phyloP scores from a whole-genome alignment of 306 rosid species.

The Vicia faba region DNA sequence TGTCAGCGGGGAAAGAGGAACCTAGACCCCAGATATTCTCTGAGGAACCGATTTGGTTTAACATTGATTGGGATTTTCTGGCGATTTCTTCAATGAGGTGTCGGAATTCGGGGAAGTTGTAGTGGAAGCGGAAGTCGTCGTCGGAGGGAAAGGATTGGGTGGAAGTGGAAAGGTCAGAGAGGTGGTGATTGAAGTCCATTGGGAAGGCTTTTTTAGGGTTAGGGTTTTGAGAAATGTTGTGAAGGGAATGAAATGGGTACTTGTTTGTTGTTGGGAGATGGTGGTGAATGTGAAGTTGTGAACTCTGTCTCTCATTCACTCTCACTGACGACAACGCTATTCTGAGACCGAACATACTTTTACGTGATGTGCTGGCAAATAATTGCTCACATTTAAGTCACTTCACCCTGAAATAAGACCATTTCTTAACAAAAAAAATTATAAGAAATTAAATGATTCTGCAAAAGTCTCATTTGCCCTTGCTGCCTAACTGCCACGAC shows the following conservation, averaged over 20 bases:
- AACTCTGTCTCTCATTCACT: no score
- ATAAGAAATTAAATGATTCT: no score
- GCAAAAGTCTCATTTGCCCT: no score
- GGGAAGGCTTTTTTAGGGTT: slow-evolving; percentile 31
- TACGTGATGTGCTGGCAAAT: background rate
- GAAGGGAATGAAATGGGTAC: slow-evolving; percentile 2
- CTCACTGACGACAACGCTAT: background rate
- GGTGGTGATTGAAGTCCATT: slow-evolving; percentile 43
- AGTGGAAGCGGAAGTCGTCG: slow-evolving; percentile 67
- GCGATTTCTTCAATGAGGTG: slow-evolving; percentile 55
- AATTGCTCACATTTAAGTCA: background rate
- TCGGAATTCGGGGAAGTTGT: slow-evolving; percentile 69
- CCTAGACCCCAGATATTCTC: slow-evolving; percentile 56
- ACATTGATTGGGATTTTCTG: slow-evolving; percentile 58
- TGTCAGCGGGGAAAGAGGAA: slow-evolving; percentile 59
- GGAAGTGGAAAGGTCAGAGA: slow-evolving; percentile 54
- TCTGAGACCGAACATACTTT: background rate
- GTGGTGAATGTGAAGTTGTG: slow-evolving; percentile 20
- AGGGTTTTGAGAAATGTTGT: slow-evolving; percentile 46
- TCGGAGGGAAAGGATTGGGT: slow-evolving; percentile 61
- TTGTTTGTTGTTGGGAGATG: slow-evolving; percentile 5
- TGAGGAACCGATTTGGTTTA: slow-evolving; percentile 54
- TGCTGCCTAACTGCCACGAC: no score
- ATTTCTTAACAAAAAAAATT: no score
- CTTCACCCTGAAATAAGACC: no score